These are phyloP conservation scores for Schizopora paradoxa DNA, from an alignment of 1,284 basidiomycete genomes.

Conservation along the genomic window DNA sequence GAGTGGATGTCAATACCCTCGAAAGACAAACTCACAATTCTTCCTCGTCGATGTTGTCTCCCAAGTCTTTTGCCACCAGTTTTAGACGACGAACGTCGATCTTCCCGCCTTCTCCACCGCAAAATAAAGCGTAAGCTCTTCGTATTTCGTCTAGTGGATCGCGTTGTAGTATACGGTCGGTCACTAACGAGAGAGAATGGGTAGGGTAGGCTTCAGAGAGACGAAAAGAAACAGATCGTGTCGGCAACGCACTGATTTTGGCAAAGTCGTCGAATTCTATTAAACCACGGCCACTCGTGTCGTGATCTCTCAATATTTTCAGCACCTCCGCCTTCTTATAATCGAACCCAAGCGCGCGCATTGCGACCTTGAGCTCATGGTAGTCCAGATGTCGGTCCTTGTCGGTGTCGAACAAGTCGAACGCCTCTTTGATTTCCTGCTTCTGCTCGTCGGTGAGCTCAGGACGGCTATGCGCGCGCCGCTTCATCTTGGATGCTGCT, in stretches of 20 bases:
- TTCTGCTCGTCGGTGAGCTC: conserved; percentile 93
- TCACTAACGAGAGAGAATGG: conserved; percentile 57
- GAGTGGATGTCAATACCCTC: conserved; percentile 10
- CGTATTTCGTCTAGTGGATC: conserved; percentile 97
- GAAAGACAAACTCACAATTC: conserved; percentile 71
- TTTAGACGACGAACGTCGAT: conserved; percentile 89
- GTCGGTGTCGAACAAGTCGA: conserved; percentile 98
- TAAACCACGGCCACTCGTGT: conserved; percentile 83
- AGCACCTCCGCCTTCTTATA: conserved; percentile 97
- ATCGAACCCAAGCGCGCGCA: conserved; percentile 97
- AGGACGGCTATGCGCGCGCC: conserved; percentile 65
- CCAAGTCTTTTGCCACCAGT: conserved; percentile 95
- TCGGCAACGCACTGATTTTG: conserved; percentile 95
- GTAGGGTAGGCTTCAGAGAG: conserved; percentile 1
- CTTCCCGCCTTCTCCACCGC: conserved; percentile 94
- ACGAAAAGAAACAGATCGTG: conserved; percentile 11
- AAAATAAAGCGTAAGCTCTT: conserved; percentile 93
- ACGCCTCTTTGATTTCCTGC: conserved; percentile 97
- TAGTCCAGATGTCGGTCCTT: conserved; percentile 97
- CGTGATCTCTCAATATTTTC: conserved; percentile 90
- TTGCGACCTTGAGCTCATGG: conserved; percentile 98
- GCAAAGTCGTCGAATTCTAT: conserved; percentile 96
- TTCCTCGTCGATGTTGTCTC: conserved; percentile 93
- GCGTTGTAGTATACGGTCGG: conserved; percentile 85
- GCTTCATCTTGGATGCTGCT: conserved; percentile 68